phyloP scores from a whole-genome alignment of 1,139 yeast species.

The Debaryomyces nepalensis region DNA sequence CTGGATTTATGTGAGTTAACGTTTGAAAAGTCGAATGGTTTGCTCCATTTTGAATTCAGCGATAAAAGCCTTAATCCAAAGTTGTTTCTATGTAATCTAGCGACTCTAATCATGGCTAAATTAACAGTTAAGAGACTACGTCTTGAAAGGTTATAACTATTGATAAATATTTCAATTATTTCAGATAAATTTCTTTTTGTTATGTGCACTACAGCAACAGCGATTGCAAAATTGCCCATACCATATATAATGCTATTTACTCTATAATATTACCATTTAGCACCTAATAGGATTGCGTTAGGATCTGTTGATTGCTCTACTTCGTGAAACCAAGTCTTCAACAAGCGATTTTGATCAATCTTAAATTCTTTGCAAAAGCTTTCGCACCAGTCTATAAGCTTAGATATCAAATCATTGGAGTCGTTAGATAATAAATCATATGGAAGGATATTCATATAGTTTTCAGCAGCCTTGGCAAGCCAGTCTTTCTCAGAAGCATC shows the following conservation, averaged over 20 bases:
- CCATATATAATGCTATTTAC: background rate
- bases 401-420: slow-evolving; percentile 14
- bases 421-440: slow-evolving; percentile 23
- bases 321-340: slow-evolving; percentile 52
- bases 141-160: background rate
- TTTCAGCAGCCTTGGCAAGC: slow-evolving; percentile 37
- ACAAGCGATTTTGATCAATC: slow-evolving; percentile 41
- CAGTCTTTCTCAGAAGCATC: slow-evolving; percentile 44
- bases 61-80: slow-evolving; percentile 4
- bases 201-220: slow-evolving; percentile 1
- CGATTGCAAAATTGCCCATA: background rate
- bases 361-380: slow-evolving; percentile 37
- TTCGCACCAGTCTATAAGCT: slow-evolving; percentile 34
- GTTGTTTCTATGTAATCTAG: background rate
- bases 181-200: slow-evolving; percentile 10
- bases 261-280: slow-evolving; percentile 41
- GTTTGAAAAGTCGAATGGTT: slow-evolving; percentile 14
- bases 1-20: slow-evolving; percentile 1
- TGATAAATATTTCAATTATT: slow-evolving; percentile 7
- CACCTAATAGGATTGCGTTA: slow-evolving; percentile 45
- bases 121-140: background rate
- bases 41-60: slow-evolving; percentile 4
- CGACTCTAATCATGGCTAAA: slow-evolving; percentile 10
- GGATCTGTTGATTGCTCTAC: slow-evolving; percentile 59
- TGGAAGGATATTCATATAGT: slow-evolving; percentile 34